phyloP scores from a whole-genome alignment of 371 early-diverging fungal genomes.

The Smittium culicis region DNA sequence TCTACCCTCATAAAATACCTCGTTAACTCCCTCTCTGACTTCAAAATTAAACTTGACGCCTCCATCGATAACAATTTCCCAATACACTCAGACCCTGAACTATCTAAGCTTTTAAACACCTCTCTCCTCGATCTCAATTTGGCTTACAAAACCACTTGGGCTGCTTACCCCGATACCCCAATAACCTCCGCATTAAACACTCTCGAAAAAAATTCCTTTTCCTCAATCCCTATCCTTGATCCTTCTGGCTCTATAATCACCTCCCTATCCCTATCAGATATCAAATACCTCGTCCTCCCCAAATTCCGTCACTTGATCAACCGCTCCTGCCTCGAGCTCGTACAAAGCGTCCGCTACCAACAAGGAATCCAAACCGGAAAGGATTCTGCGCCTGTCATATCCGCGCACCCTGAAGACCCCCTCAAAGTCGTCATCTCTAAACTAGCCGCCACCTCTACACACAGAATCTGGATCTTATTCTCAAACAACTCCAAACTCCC shows the following conservation, averaged over 20 bases:
- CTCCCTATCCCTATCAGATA: constrained; percentile 27
- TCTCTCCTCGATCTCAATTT: constrained; percentile 18
- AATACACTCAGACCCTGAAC: background rate
- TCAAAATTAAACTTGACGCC: constrained; percentile 32
- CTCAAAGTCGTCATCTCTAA: constrained; percentile 57
- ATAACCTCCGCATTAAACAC: constrained; percentile 28
- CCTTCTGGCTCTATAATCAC: constrained; percentile 17
- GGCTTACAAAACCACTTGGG: constrained; percentile 21
- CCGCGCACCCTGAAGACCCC: constrained; percentile 49
- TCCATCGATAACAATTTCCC: background rate
- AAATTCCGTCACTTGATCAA: constrained; percentile 13
- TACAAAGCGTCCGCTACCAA: constrained; percentile 23
- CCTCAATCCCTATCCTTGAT: constrained; percentile 28
- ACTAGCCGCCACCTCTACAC: constrained; percentile 61
- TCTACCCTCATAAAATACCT: constrained; percentile 51
- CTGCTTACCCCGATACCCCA: constrained; percentile 16
- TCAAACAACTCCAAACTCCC: constrained; percentile 19
- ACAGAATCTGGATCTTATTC: constrained; percentile 82
- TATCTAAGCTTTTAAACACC: constrained; percentile 16
- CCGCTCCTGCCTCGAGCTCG: constrained; percentile 24
- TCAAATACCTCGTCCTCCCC: constrained; percentile 26
- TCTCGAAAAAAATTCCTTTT: constrained; percentile 21
- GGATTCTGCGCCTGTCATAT: constrained; percentile 65
- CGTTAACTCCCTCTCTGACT: constrained; percentile 38
- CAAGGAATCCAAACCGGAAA: constrained; percentile 34